These are phyloP conservation scores for Solanum neorickii DNA, from an alignment of 257 asterid species.

Conservation along the genomic window DNA sequence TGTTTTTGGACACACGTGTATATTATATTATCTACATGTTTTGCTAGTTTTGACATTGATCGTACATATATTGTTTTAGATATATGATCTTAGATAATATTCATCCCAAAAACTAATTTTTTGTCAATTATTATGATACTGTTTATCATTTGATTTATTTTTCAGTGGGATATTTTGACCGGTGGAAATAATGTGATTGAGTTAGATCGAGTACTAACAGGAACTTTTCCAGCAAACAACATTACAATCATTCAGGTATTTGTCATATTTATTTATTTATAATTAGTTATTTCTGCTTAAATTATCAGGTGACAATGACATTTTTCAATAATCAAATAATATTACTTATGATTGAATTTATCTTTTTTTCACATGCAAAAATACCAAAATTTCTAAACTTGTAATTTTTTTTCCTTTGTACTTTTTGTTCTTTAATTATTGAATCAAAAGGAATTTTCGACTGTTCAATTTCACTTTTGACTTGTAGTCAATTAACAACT, in stretches of 20 bases:
- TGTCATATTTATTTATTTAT: neutral
- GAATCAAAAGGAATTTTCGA: neutral
- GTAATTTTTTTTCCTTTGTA: neutral
- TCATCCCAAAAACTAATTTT: neutral
- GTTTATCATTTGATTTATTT: neutral
- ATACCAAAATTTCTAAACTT: neutral
- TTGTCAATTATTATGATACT: neutral
- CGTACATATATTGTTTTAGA: neutral
- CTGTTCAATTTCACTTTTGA: neutral
- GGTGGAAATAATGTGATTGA: conserved; percentile 26
- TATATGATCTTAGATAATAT: neutral
- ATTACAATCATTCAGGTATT: conserved; percentile 56
- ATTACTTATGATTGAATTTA: neutral
- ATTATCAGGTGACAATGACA: neutral
- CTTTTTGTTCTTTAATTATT: neutral
- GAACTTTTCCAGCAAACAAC: conserved; percentile 37
- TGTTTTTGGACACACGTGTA: neutral
- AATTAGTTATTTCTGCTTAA: neutral
- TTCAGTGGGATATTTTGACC: conserved; percentile 71
- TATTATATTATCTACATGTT: neutral
- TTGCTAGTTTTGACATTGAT: neutral
- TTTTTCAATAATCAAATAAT: neutral
- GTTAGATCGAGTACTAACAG: conserved; percentile 48
- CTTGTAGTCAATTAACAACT: neutral
- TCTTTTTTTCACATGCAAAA: neutral